phyloP scores from a whole-genome alignment of 441 rosid genomes.

The Pelargonium citronellum region DNA sequence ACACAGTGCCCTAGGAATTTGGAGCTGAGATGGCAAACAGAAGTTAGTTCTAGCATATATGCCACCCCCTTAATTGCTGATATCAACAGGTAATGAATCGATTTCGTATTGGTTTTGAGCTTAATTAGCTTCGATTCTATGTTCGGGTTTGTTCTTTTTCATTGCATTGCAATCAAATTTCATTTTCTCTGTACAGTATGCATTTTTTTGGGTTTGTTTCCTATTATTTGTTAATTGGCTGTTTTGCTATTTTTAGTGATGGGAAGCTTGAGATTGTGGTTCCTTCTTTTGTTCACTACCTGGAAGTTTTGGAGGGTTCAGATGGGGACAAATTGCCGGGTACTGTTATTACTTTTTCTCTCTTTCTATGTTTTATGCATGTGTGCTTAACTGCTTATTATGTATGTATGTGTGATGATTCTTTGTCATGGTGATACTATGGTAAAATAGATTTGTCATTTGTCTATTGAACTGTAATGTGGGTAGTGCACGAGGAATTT shows the following conservation, averaged over 20 bases:
- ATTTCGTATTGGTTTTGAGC: background rate
- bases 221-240: background rate
- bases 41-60: conserved; percentile 93
- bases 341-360: conserved; percentile 18
- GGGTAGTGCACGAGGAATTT: background rate
- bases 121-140: background rate
- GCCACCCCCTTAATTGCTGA: conserved; percentile 95
- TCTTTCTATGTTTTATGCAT: too few relatives aligned
- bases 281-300: conserved; percentile 95
- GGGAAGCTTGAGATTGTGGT: conserved; percentile 97
- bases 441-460: too few relatives aligned
- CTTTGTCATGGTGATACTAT: too few relatives aligned
- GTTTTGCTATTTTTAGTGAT: conserved; percentile 45
- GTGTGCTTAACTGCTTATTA: too few relatives aligned
- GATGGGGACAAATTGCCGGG: conserved; percentile 99
- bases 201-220: background rate
- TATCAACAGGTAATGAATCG: conserved; percentile 58
- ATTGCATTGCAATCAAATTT: background rate
- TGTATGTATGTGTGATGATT: too few relatives aligned
- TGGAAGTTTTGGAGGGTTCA: conserved; percentile 96
- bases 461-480: background rate
- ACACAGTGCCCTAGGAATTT: conserved; percentile 81
- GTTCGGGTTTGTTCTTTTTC: background rate
- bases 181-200: background rate
- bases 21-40: conserved; percentile 98